Evolutionary conservation across 305 asterid genomes (phyloP), one percentile per base, ranked within the genome.

Genomic region (Fraxinus greggii): DNA sequence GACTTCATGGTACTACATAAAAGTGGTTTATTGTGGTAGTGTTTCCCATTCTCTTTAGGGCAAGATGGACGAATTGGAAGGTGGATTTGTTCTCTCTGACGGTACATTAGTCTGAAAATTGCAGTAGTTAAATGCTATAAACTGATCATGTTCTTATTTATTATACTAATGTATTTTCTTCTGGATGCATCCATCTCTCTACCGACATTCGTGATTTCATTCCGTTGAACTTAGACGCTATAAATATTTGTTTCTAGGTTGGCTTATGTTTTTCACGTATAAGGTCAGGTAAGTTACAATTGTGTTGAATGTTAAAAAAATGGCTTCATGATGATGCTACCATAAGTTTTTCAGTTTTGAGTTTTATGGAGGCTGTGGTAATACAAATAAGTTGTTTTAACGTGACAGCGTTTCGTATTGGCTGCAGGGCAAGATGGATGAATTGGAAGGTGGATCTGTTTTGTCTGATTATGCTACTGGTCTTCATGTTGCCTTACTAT

Each of bases 11-110:
- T 76, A 32, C 79, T 82, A 24, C 31, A 24, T 63, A 24, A 17
- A 24, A 21, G 72, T 82, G 2, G 19, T 31, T 83, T 86, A 82
- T 80, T 75, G 65, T 72, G 74, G 24, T 40, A 12, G 72, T 12
- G 40, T 73, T 61, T 81, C 72, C 80, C 86, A 65, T 81, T 59
- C 23, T 28, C 35, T 90, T 90, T 85, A 95, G 98, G 97, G 95
- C 98, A 7, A 93, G 98, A 86, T 93, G 99, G 99, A 83, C 92
- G 88, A 96, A 93, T 82, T 96, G 99, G 99, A 96, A 94, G 96
- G 90, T 94, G 92, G 99, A 96, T 88, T 88, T 96, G 88, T 93
- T 93, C 88, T 94, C 97, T 86, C 88, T 96, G 86, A 96, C 94
- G 70, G 32, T 61, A 23, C 70, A 61, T 61, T 61, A 61, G 26